phyloP scores from a whole-genome alignment of 2,329 filamentous ascomycete genomes.

The Colletotrichum camelliae region DNA sequence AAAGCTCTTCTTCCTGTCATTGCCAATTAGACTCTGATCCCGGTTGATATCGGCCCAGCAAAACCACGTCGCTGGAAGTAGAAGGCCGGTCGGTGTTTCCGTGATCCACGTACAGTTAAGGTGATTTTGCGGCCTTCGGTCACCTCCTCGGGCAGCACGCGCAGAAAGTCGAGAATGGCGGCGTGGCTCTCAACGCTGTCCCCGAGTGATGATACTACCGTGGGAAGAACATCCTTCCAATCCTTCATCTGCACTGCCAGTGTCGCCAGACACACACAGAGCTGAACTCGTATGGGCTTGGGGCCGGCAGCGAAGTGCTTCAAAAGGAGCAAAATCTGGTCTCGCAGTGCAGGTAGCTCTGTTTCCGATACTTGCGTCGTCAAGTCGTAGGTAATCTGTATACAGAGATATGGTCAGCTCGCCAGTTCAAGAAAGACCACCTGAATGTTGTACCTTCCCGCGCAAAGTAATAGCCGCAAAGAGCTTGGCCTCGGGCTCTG shows the following conservation, averaged over 20 bases:
- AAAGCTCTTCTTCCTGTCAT: slow-evolving; percentile 92
- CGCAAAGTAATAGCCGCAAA: slow-evolving; percentile 97
- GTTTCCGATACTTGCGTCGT: slow-evolving; percentile 79
- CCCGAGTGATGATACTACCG: slow-evolving; percentile 80
- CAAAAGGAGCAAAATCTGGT: slow-evolving; percentile 82
- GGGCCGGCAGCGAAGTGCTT: slow-evolving; percentile 83
- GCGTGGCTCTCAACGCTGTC: slow-evolving; percentile 79
- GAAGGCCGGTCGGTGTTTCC: slow-evolving; percentile 48
- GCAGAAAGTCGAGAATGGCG: slow-evolving; percentile 93
- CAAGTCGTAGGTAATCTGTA: slow-evolving; percentile 93
- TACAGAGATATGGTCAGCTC: slow-evolving; percentile 9
- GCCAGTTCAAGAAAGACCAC: slow-evolving; percentile 3
- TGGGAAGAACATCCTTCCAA: slow-evolving; percentile 91
- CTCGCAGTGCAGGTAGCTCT: slow-evolving; percentile 78
- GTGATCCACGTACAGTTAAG: slow-evolving; percentile 90
- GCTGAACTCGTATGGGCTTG: slow-evolving; percentile 84
- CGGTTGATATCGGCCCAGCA: slow-evolving; percentile 40
- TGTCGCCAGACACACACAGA: slow-evolving; percentile 93
- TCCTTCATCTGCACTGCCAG: slow-evolving; percentile 94
- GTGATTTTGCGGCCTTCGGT: slow-evolving; percentile 99
- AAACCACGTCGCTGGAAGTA: slow-evolving; percentile 37
- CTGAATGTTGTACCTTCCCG: slow-evolving; percentile 77
- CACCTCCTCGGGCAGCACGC: slow-evolving; percentile 97
- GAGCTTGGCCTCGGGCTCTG: slow-evolving; percentile 84
- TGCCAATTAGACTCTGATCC: slow-evolving; percentile 50